Conservation (phyloP, 1,139 yeast genomes). For the Geotrichum fermentans region DNA sequence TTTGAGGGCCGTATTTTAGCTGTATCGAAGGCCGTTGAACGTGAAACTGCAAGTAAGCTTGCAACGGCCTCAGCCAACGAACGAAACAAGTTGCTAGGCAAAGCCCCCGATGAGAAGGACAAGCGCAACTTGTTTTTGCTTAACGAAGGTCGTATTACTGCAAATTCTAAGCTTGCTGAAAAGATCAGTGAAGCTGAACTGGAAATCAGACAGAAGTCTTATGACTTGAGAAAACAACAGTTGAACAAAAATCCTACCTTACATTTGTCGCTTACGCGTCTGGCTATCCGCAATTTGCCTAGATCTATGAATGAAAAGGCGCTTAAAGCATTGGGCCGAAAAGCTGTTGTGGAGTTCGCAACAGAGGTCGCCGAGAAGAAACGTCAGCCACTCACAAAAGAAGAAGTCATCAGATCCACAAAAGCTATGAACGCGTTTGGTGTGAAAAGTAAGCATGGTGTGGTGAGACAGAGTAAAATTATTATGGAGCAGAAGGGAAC, state of each 20-base stretch:
- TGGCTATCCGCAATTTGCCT: slow-evolving; percentile 90
- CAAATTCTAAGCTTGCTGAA: slow-evolving; percentile 73
- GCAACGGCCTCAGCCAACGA: slow-evolving; percentile 69
- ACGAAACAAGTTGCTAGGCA: slow-evolving; percentile 73
- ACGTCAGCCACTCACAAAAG: slow-evolving; percentile 85
- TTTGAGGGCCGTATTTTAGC: slow-evolving; percentile 89
- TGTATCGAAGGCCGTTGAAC: slow-evolving; percentile 76
- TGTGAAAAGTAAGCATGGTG: slow-evolving; percentile 68
- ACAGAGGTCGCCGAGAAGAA: slow-evolving; percentile 69
- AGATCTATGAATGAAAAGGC: slow-evolving; percentile 86
- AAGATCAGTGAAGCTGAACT: slow-evolving; percentile 65
- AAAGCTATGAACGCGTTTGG: slow-evolving; percentile 57
- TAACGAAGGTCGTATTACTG: slow-evolving; percentile 89
- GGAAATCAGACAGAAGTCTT: slow-evolving; percentile 85
- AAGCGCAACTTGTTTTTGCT: slow-evolving; percentile 77
- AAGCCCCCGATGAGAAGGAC: slow-evolving; percentile 74
- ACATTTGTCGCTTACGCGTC: slow-evolving; percentile 85
- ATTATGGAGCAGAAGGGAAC: slow-evolving; percentile 88
- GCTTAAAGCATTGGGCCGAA: slow-evolving; percentile 85
- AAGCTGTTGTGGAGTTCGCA: slow-evolving; percentile 95
- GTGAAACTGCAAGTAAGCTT: slow-evolving; percentile 74
- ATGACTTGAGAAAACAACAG: slow-evolving; percentile 81
- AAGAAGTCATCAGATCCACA: slow-evolving; percentile 76
- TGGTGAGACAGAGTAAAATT: slow-evolving; percentile 88
- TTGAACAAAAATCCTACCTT: slow-evolving; percentile 83